Evolutionary conservation across 495 filamentous ascomycete genomes (phyloP), one percentile per base, ranked within the genome.

Genomic region (Penicillium coffeae): DNA sequence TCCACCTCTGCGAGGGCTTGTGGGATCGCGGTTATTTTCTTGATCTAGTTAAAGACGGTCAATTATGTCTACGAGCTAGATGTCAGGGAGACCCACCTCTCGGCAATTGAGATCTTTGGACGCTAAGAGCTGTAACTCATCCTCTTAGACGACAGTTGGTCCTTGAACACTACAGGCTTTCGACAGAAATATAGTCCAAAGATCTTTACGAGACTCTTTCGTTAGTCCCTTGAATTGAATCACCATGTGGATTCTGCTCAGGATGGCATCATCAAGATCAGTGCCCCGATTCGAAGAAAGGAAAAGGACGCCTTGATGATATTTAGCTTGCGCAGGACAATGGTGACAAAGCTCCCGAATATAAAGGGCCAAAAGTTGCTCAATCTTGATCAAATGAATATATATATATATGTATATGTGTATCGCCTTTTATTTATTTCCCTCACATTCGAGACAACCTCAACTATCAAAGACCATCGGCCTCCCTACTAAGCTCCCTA

Each of bases 251-350:
- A 77, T 71, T 1, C 72, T 61, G 22, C 60, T 71, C 12, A 68
- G 54, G 52, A 78, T 66, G 15, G 69, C 66, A 30, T 75, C 62
- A 50, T 78, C 72, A 57, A 64, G 56, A 27, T 55, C 21, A n/a
- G 51, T 55, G 18, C 38, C 45, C 32, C 59, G 59, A 37, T 65
- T 69, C 8, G 59, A 55, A 30, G 65, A 67, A 21, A 68, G 45
- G 50, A 66, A 67, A 27, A 71, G 54, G 3, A 69, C 46, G 30
- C 68, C 66, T 34, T 75, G 60, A 41, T 74, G 81, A 56, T 81
- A 81, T 60, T 84, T 2, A 83, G 64, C 55, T 75, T 74, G 19
- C 78, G 66, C 36, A 83, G 60, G 47, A 81, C 81, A 40, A 80
- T 50, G 10, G 59, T 58, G n/a, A 67, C 47, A 1, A 65, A 49